Evolutionary conservation across 2,329 filamentous ascomycete species (phyloP), one percentile per base, ranked within the genome.

Genomic region (Sclerotinia spermophila): DNA sequence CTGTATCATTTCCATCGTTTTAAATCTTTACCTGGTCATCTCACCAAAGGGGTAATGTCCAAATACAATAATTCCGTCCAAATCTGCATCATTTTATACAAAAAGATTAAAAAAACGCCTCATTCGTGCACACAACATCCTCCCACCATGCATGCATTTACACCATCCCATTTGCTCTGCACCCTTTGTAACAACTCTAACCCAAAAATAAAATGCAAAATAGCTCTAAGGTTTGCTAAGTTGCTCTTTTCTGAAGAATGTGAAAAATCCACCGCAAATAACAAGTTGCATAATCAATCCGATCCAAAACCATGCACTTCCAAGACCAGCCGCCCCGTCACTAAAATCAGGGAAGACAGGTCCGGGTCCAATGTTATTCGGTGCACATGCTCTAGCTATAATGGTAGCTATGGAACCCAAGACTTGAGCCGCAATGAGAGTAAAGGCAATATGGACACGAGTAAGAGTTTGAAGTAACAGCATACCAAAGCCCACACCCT

Each of bases 401-500:
- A 91, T 90, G 2, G 89, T 91, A 3, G 86, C 87, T 6, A 87
- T 79, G 7, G 85, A 86, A 19, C 89, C 89, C 33, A 91, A 77
- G 13, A 90, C 84, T 79, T 91, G 89, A 4, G 88, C 87, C 1
- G 81, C 83, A 53, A 89, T 83, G 33, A 91, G 81, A 0, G 87
- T 86, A 74, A 88, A 89, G 68, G 86, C 83, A 70, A 90, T 88
- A 76, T 91, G 89, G 78, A 89, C 84, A 30, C 89, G 82, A 1
- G 89, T 90, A 74, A 90, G 79, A 0, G 88, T 90, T 77, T 89
- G 87, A 56, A 91, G 79, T 6, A 91, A 81, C 67, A 91, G 87
- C 88, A 90, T 91, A 68, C 89, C 89, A 69, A 91, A 86, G 2
- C 89, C 89, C 2, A 90, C 85, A 53, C 88, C 87, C 77, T 91